Base-by-base conservation (phyloP, 495 filamentous ascomycete genomes). In the Barbatosphaeria neglecta region DNA sequence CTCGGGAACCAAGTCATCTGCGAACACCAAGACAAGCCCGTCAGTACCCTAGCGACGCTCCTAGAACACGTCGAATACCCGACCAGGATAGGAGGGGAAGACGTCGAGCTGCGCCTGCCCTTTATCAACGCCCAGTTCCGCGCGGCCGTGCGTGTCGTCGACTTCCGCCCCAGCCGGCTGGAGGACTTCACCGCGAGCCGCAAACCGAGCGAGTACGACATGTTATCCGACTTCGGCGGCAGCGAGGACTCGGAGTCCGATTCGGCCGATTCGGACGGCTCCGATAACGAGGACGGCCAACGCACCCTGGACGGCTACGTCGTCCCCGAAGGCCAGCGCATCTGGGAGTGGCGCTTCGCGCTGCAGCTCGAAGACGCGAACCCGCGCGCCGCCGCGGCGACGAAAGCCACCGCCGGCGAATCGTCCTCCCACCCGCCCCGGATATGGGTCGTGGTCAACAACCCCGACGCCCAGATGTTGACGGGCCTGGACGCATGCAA, bases 321-420 rank as follows among this genome's bases (percentile, higher is more conserved):
- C 18, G 33, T 17, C 20, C 22, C 37, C 22, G 24, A 51, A 0
- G 53, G 56, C 17, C n/a, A 43, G 4, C 63, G 62, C 17, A 55
- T 57, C 22, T 92, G 85, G 86, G 77, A 86, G 56, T 93, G 87
- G 87, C 75, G 78, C 20, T 93, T 94, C 54, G 74, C 70, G 25
- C 68, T 94, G 33, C 67, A 82, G 8, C 76, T 94, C 13, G 81
- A 89, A 60, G 79, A 83, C 48, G 73, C 71, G 0, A 49, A 45
- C 25, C 51, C 45, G 42, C 53, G 27, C 47, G 52, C 46, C 50
- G 72, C 41, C 31, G 31, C 31, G 31, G 11, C 13, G 13, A n/a
- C 10, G 13, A n/a, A n/a, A n/a, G 31, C 11, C 13, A 27, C 67
- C 60, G 35, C 37, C 16, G 0, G 59, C 68, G 16, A 63, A 64